Base-by-base conservation (phyloP, 2,329 filamentous ascomycete species). In the Paecilomyces fulvus region DNA sequence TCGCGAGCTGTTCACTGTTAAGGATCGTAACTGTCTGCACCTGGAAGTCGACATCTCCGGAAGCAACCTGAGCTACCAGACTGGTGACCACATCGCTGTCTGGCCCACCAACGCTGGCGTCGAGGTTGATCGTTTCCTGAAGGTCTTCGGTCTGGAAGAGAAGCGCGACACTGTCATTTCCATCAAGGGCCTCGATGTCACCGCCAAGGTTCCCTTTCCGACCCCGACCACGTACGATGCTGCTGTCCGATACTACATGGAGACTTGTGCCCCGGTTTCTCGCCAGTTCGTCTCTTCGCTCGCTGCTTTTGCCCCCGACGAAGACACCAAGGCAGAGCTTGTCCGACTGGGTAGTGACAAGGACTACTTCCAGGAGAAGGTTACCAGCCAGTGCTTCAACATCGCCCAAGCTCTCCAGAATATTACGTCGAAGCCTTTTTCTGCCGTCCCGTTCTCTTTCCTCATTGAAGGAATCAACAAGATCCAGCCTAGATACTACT, bases 401-500 rank as follows among this genome's bases (percentile, higher is more conserved):
- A 90, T 99, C 66, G 87, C 90, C 11, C 88, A 95, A 67, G 83
- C 94, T 52, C 82, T 99, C 46, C 80, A 90, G 62, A 81, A 80
- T 53, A 81, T 94, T 60, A 85, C 87, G 31, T 85, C 87, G 52
- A 78, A 89, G 73, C 84, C 84, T 58, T 99, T 94, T 89, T 79
- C 83, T 55, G 86, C 85, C 55, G 85, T 96, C 56, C 95, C 94
- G 14, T 97, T 99, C 77, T 96, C 94, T 8, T 86, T 92, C 65
- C 86, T 97, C 65, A 91, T 99, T 63, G 94, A 99, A 79, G 89
- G 90, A 62, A 75, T 99, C 59, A 89, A 86, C 75, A 97, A 96
- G 80, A 85, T 99, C 56, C 94, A 99, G 74, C 92, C 94, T 43
- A 90, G 94, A 52, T 99, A 97, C 81, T 99, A 99, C 79, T 99